Evolutionary conservation across 2,329 filamentous ascomycete genomes (phyloP).

Genomic region (Fusarium pseudograminearum): DNA sequence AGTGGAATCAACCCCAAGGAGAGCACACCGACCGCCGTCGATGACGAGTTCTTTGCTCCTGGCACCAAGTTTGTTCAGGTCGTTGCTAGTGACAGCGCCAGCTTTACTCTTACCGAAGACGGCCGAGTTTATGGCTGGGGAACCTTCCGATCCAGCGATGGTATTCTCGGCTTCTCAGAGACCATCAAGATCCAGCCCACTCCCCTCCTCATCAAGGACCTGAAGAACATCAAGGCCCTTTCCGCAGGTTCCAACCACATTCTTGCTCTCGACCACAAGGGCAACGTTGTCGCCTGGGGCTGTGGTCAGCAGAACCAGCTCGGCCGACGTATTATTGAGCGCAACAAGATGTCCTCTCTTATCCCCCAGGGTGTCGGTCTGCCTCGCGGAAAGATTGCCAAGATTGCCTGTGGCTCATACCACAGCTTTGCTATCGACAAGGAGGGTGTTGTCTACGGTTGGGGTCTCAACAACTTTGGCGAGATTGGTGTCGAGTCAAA

Average conservation of each 20-base stretch:
- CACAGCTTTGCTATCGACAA: slow-evolving; percentile 85
- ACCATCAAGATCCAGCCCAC: slow-evolving; percentile 62
- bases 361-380: slow-evolving; percentile 69
- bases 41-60: slow-evolving; percentile 68
- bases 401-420: slow-evolving; percentile 75
- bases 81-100: slow-evolving; percentile 78
- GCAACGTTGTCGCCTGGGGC: slow-evolving; percentile 77
- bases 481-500: slow-evolving; percentile 77
- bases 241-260: slow-evolving; percentile 78
- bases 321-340: slow-evolving; percentile 69
- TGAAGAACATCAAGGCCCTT: slow-evolving; percentile 74
- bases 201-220: slow-evolving; percentile 68
- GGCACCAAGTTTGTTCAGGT: slow-evolving; percentile 73
- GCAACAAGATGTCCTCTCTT: slow-evolving; percentile 73
- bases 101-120: slow-evolving; percentile 79
- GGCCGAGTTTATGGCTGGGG: slow-evolving; percentile 87
- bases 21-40: slow-evolving; percentile 72
- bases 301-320: slow-evolving; percentile 75
- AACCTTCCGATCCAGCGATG: slow-evolving; percentile 76
- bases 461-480: slow-evolving; percentile 90
- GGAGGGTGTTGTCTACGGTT: slow-evolving; percentile 78
- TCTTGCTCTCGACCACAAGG: slow-evolving; percentile 73
- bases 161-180: slow-evolving; percentile 73
- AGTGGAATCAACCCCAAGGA: slow-evolving; percentile 78
- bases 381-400: slow-evolving; percentile 68